These are phyloP conservation scores for Haplographium delicatum DNA, from an alignment of 495 filamentous ascomycete species.

Conservation along the genomic window DNA sequence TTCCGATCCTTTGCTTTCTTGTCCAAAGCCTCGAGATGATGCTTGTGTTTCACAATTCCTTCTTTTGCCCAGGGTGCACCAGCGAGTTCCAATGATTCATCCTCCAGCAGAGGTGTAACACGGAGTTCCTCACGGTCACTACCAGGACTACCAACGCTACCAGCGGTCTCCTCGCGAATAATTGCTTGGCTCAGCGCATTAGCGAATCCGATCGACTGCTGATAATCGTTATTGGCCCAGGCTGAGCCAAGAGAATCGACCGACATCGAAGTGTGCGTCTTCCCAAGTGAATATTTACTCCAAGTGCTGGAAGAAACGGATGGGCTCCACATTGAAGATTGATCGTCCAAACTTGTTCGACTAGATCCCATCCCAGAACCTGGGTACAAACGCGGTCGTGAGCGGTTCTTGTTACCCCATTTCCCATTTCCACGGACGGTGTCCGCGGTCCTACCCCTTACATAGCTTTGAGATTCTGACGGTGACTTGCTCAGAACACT, in stretches of 20 bases:
- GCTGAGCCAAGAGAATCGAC: conserved; percentile 79
- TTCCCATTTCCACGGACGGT: conserved; percentile 57
- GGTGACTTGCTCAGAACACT: conserved; percentile 88
- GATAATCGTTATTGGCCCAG: conserved; percentile 78
- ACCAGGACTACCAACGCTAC: conserved; percentile 43
- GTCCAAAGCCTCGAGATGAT: conserved; percentile 82
- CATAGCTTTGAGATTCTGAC: conserved; percentile 65
- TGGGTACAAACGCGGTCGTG: conserved; percentile 73
- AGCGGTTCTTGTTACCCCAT: conserved; percentile 82
- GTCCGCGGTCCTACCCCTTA: conserved; percentile 65
- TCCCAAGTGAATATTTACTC: conserved; percentile 90
- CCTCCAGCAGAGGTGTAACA: conserved; percentile 72
- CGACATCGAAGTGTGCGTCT: conserved; percentile 84
- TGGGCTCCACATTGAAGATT: conserved; percentile 86
- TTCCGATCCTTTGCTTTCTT: conserved; percentile 89
- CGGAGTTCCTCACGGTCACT: conserved; percentile 40
- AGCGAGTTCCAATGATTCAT: conserved; percentile 82
- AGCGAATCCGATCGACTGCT: conserved; percentile 95
- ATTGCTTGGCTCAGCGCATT: conserved; percentile 96
- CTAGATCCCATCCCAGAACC: conserved; percentile 82
- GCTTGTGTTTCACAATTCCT: conserved; percentile 92
- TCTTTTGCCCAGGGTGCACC: conserved; percentile 98
- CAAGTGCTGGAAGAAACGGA: conserved; percentile 77
- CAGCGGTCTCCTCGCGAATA: conserved; percentile 77
- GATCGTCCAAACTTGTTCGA: conserved; percentile 87